phyloP scores from a whole-genome alignment of 73 alveolate genomes.

The Uronychia setigera region DNA sequence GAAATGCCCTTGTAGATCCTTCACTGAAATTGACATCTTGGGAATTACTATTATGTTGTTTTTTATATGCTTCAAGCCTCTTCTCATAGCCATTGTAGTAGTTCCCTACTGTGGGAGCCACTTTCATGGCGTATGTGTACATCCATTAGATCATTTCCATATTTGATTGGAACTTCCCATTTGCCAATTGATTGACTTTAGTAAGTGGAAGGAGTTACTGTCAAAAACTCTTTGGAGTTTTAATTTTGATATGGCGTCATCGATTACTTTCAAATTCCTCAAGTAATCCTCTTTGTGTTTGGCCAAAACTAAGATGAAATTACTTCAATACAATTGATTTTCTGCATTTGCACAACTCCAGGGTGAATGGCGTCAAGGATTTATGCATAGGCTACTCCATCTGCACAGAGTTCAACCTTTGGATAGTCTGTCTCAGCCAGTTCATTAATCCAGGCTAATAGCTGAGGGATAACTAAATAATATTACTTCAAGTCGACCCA shows the following conservation, averaged over 20 bases:
- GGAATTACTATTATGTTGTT: conserved; percentile 41
- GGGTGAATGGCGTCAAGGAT: conserved; percentile 71
- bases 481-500: conserved; percentile 68
- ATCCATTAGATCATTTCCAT: conserved; percentile 74
- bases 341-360: conserved; percentile 33
- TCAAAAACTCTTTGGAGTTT: conserved; percentile 29
- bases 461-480: not conserved
- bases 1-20: conserved; percentile 16
- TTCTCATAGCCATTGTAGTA: conserved; percentile 62
- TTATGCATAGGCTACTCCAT: conserved; percentile 68
- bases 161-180: conserved; percentile 70
- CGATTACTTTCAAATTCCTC: conserved; percentile 58
- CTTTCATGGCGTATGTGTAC: conserved; percentile 43
- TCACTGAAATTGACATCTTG: not conserved
- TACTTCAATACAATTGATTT: conserved; percentile 50
- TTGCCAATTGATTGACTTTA: conserved; percentile 16
- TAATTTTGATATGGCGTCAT: conserved; percentile 41
- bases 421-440: conserved; percentile 72
- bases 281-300: conserved; percentile 61
- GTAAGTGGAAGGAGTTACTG: not conserved
- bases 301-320: not conserved
- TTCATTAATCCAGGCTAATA: conserved; percentile 78
- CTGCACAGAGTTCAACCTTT: conserved; percentile 68
- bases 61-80: conserved; percentile 65
- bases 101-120: conserved; percentile 25